Conservation (phyloP, 345 rosid genomes). For the Cochlearia excelsa region DNA sequence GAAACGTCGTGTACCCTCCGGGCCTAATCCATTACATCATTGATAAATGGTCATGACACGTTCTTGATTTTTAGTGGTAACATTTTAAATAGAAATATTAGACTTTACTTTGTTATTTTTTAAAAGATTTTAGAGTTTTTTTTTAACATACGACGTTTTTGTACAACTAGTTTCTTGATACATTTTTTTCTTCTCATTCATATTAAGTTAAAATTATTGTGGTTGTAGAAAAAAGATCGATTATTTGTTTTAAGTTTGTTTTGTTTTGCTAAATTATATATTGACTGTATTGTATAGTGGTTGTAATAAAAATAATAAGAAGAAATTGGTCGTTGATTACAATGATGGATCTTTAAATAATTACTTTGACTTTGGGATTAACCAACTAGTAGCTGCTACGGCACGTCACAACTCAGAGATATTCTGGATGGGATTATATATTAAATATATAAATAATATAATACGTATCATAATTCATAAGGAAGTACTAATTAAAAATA, state of each 20-base stretch:
- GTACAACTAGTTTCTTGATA: conserved; percentile 16
- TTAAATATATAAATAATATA: not conserved
- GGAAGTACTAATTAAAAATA: too few relatives aligned
- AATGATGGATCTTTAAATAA: conserved; percentile 32
- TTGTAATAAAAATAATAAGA: not conserved
- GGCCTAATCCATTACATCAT: conserved; percentile 94
- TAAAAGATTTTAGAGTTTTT: conserved; percentile 7
- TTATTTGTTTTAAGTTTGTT: not conserved
- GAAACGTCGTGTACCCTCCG: conserved; percentile 88
- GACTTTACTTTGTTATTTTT: conserved; percentile 12
- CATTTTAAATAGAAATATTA: conserved; percentile 14
- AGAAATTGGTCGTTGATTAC: conserved; percentile 28
- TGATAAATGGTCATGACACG: conserved; percentile 33
- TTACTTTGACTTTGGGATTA: conserved; percentile 40
- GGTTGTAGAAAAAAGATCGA: not conserved
- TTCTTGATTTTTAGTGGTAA: conserved; percentile 8
- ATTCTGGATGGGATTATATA: conserved; percentile 27
- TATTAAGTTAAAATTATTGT: too few relatives aligned
- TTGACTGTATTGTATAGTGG: conserved; percentile 14
- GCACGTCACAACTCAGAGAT: conserved; percentile 33
- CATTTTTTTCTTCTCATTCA: not conserved
- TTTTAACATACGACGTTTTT: conserved; percentile 4
- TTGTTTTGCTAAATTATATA: conserved; percentile 9
- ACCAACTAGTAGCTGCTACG: conserved; percentile 41
- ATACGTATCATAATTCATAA: not conserved